Evolutionary conservation across 176 grass and related monocot species (phyloP).

Genomic region (Lolium perenne): DNA sequence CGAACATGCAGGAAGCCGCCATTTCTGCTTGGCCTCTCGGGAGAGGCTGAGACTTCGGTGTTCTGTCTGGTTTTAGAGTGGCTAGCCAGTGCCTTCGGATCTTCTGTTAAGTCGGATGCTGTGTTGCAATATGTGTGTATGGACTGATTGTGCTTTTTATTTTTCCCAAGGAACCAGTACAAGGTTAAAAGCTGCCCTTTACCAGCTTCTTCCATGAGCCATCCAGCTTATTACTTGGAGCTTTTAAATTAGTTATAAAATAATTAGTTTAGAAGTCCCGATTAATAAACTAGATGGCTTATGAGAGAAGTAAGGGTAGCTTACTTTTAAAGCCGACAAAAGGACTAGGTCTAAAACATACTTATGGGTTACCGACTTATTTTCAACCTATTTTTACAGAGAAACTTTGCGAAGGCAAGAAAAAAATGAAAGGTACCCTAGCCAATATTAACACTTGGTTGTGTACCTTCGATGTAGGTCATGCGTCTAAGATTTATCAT

Average conservation of each 20-base stretch:
- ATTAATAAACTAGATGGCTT: no score
- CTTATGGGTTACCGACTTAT: neutral
- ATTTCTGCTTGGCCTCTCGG: conserved; percentile 46
- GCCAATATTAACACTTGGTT: neutral
- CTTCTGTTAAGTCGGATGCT: neutral
- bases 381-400: no score
- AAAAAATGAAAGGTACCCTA: no score
- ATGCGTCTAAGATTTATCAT: neutral
- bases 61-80: conserved; percentile 39
- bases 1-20: conserved; percentile 52
- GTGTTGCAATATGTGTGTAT: neutral
- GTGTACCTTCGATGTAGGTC: neutral
- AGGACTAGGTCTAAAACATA: neutral
- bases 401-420: no score
- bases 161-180: neutral
- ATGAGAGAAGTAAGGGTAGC: no score
- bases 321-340: no score
- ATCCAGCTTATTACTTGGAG: no score
- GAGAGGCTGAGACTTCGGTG: conserved; percentile 47
- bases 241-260: no score
- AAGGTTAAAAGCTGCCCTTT: no score
- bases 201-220: no score
- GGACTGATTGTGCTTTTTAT: neutral
- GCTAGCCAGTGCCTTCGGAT: conserved; percentile 18
- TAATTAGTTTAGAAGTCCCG: no score